Evolutionary conservation across 2,329 filamentous ascomycete genomes (phyloP).

Genomic region (Xylariaceae sp.): DNA sequence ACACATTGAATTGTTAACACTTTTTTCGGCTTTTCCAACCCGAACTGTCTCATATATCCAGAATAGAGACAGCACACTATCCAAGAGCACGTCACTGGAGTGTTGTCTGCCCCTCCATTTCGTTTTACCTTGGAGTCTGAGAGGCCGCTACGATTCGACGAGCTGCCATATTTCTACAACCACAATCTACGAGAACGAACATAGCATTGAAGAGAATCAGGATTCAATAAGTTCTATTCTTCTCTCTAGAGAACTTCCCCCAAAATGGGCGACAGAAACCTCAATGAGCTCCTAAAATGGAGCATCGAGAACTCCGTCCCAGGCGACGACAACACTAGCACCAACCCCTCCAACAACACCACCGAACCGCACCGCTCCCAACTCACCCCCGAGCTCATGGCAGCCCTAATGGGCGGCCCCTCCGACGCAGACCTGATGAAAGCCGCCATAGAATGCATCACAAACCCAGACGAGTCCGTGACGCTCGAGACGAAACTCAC

Average conservation of each 20-base stretch:
- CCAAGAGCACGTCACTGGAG: no score
- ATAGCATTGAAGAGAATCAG: background rate
- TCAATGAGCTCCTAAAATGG: slow-evolving; percentile 81
- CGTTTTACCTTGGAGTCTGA: no score
- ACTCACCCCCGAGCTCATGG: slow-evolving; percentile 67
- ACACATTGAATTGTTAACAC: no score
- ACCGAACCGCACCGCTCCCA: no score
- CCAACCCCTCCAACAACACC: no score
- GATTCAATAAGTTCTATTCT: background rate
- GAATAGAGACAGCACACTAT: no score
- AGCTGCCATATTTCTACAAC: no score
- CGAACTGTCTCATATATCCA: no score
- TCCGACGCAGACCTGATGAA: slow-evolving; percentile 92
- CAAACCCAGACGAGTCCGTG: slow-evolving; percentile 55
- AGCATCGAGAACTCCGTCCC: slow-evolving; percentile 48
- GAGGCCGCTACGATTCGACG: no score
- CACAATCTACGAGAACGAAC: no score
- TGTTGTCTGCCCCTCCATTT: no score
- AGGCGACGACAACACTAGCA: slow-evolving; percentile 27
- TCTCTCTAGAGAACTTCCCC: background rate
- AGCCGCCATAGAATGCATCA: slow-evolving; percentile 73
- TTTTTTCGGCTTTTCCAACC: no score
- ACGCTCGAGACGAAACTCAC: slow-evolving; percentile 72
- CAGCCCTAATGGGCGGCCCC: slow-evolving; percentile 74
- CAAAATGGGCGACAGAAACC: slow-evolving; percentile 49